These are phyloP conservation scores for Phytopythium boreale DNA, from an alignment of 352 stramenopile genomes.

Conservation along the genomic window DNA sequence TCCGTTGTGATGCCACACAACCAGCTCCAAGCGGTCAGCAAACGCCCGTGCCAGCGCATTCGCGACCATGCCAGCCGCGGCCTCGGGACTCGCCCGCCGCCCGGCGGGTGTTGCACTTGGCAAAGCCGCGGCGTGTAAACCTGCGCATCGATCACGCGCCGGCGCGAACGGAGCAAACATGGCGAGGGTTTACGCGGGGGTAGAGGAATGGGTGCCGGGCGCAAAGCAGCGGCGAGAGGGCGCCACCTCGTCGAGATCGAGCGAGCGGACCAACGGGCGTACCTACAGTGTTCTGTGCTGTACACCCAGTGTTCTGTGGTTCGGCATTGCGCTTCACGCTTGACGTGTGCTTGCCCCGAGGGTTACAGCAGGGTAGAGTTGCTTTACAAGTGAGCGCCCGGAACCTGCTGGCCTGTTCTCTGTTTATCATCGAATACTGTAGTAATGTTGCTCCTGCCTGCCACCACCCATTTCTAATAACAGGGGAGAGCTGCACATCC, in stretches of 20 bases:
- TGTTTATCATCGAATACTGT: too few species aligned
- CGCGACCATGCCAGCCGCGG: too few species aligned
- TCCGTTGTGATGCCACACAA: too few species aligned
- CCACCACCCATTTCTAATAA: too few species aligned
- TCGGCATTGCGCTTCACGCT: neutral
- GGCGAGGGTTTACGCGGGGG: neutral
- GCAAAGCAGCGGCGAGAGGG: slow-evolving; percentile 5
- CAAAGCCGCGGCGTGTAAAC: neutral
- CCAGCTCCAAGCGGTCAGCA: too few species aligned
- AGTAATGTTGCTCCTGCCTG: too few species aligned
- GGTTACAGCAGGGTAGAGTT: too few species aligned
- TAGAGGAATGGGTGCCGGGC: neutral
- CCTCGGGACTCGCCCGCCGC: neutral
- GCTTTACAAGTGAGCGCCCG: too few species aligned
- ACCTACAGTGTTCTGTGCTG: neutral
- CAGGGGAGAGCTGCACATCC: too few species aligned
- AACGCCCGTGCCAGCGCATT: too few species aligned
- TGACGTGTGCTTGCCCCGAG: too few species aligned
- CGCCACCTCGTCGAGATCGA: neutral
- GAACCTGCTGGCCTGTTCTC: too few species aligned
- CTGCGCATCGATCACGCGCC: neutral
- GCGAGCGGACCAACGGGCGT: neutral
- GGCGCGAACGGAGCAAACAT: neutral
- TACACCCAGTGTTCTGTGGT: neutral
- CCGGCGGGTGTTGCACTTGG: neutral